These are phyloP conservation scores for Ascochyta viciae-villosae DNA, from an alignment of 2,329 filamentous ascomycete species.

Conservation along the genomic window DNA sequence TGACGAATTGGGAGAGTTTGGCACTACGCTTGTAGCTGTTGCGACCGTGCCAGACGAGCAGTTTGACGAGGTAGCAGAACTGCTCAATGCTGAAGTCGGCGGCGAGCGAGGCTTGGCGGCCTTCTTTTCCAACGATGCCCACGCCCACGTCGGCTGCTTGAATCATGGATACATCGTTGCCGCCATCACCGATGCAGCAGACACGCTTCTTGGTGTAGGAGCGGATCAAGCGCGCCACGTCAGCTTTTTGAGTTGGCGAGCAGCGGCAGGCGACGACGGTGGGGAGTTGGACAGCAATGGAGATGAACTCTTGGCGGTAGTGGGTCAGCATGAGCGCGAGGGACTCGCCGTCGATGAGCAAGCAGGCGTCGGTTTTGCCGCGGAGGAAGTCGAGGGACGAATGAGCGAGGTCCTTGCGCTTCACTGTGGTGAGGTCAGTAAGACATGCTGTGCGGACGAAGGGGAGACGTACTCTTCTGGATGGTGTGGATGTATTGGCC, in stretches of 20 bases:
- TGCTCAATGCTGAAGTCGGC: slow-evolving; percentile 97
- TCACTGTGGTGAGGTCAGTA: slow-evolving; percentile 55
- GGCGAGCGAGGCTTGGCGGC: slow-evolving; percentile 89
- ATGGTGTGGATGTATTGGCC: slow-evolving; percentile 97
- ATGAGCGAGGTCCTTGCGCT: slow-evolving; percentile 82
- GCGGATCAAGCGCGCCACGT: slow-evolving; percentile 89
- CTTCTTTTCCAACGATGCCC: slow-evolving; percentile 97
- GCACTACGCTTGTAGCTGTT: slow-evolving; percentile 97
- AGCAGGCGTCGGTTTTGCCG: slow-evolving; percentile 82
- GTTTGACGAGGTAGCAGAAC: slow-evolving; percentile 92
- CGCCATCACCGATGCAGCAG: slow-evolving; percentile 96
- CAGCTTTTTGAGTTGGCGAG: slow-evolving; percentile 95
- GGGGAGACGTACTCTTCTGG: slow-evolving; percentile 62
- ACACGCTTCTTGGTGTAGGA: slow-evolving; percentile 92
- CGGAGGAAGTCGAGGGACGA: slow-evolving; percentile 88
- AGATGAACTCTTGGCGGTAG: slow-evolving; percentile 85
- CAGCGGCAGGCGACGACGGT: slow-evolving; percentile 96
- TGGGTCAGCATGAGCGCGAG: slow-evolving; percentile 82
- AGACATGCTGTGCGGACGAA: no score
- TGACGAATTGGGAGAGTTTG: slow-evolving; percentile 97
- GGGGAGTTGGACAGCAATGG: slow-evolving; percentile 83
- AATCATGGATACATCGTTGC: slow-evolving; percentile 99
- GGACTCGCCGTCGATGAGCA: slow-evolving; percentile 94
- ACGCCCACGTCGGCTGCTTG: slow-evolving; percentile 98
- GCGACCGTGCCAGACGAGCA: slow-evolving; percentile 97